Base-by-base conservation (phyloP, 1,284 basidiomycete species). In the Sanghuangporus baumii region DNA sequence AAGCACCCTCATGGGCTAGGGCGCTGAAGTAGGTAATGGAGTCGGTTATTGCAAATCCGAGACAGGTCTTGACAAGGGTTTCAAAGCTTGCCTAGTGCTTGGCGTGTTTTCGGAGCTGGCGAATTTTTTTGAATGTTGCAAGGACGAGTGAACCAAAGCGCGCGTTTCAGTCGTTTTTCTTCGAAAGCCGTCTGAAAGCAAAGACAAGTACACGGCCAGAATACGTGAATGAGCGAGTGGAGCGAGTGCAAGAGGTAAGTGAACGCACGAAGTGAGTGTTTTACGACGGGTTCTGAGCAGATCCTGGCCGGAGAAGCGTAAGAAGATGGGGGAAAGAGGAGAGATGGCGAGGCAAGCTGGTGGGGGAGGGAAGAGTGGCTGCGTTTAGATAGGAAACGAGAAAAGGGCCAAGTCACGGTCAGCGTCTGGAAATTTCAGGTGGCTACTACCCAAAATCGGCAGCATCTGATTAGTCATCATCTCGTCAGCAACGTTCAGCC, bases 1-100 rank as follows among this genome's bases (percentile, higher is more conserved):
- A 40, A 59, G 31, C 55, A 56, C 60, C 60, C 16, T 61, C 60
- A 61, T 61, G 52, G 47, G 52, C 52, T 26, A 23, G 37, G 31
- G 54, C 31, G 20, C 34, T 40, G 26, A 34, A 52, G 61, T 18
- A 57, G 50, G 65, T 31, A 31, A 31, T 31, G 5, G 26, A 31
- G 59, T 46, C 43, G 16, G 56, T 55, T 57, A 57, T 41, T 34
- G 34, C 23, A 20, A 61, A 66, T 64, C 59, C 67, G 67, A 65
- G 55, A 61, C 43, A 50, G 54, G 60, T 51, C 16, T 59, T 26
- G 18, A 34, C 18, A 56, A 51, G 38, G 14, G 60, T 52, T 51
- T 51, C 47, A 50, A 48, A 69, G 66, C 54, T 58, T 55, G 52
- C 16, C 31, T 54, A 8, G 36, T 18, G 55, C 54, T 59, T 58